These are phyloP conservation scores for Trichosporon inkin DNA, from an alignment of 1,284 basidiomycete genomes.

Conservation along the genomic window DNA sequence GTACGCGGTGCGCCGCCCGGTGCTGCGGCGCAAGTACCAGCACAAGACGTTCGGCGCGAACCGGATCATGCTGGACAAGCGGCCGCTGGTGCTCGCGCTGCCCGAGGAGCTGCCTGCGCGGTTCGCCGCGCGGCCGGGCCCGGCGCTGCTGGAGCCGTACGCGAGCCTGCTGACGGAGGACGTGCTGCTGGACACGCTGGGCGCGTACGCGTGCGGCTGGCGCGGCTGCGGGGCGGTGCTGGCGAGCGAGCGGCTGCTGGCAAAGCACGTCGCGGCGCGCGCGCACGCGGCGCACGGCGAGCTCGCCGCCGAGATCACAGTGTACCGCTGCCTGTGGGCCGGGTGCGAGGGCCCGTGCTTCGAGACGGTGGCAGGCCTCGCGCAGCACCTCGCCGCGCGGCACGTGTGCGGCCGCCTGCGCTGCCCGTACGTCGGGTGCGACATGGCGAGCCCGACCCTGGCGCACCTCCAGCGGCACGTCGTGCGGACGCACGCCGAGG, in stretches of 20 bases:
- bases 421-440: constrained; percentile 37
- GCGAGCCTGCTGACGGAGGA: constrained; percentile 26
- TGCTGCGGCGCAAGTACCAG: background rate
- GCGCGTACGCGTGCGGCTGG: constrained; percentile 33
- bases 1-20: background rate
- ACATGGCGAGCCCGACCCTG: constrained; percentile 27
- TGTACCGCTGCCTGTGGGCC: constrained; percentile 33
- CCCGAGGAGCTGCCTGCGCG: constrained; percentile 32
- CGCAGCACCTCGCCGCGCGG: constrained; percentile 34
- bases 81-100: constrained; percentile 15
- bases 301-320: constrained; percentile 9
- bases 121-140: constrained; percentile 30
- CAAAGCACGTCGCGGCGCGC: constrained; percentile 26
- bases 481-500: constrained; percentile 11
- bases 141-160: constrained; percentile 29
- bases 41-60: background rate
- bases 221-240: constrained; percentile 38
- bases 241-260: constrained; percentile 30
- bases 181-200: constrained; percentile 27
- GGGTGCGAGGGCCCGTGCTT: constrained; percentile 38
- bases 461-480: constrained; percentile 25
- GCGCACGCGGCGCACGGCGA: constrained; percentile 28
- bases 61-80: background rate
- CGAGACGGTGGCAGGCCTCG: constrained; percentile 18
- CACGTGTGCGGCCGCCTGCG: constrained; percentile 30